Percentiles rank a stretch among this genome's conserved stretches.
Evolutionary conservation across 108 stramenopile genomes (phyloP).

Genomic region (Nitzschia sp.): DNA sequence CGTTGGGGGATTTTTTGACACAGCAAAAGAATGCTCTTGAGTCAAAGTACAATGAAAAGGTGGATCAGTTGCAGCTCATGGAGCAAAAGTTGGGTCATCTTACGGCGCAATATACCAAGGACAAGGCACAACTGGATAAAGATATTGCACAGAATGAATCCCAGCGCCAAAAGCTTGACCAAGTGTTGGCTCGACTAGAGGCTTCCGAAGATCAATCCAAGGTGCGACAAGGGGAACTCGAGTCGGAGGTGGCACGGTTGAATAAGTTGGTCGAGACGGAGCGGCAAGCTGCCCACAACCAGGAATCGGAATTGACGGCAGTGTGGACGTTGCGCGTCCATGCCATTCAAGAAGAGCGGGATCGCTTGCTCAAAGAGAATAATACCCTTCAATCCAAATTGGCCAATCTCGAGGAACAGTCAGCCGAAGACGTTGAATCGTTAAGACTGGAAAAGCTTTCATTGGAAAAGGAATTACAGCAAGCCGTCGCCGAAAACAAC

Average conservation of each 20-base stretch:
- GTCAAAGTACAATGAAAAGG: conserved; percentile 17
- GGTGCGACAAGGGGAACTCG: conserved; percentile 25
- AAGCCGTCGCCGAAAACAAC: neutral
- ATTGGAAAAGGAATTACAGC: conserved; percentile 21
- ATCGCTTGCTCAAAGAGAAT: conserved; percentile 1
- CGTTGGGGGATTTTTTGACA: conserved; percentile 23
- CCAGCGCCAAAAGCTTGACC: conserved; percentile 29
- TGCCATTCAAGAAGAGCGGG: conserved; percentile 15
- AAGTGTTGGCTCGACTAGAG: conserved; percentile 29
- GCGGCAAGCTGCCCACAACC: neutral
- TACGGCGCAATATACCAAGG: conserved; percentile 16
- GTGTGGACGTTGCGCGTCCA: conserved; percentile 2
- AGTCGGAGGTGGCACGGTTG: conserved; percentile 30
- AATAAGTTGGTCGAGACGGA: neutral
- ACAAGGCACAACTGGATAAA: conserved; percentile 25
- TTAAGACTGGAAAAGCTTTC: conserved; percentile 19
- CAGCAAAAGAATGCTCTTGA: conserved; percentile 20
- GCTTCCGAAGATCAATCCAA: conserved; percentile 33
- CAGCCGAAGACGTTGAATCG: conserved; percentile 16
- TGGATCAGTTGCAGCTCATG: conserved; percentile 25
- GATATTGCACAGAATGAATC: conserved; percentile 15
- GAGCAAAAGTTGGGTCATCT: conserved; percentile 8
- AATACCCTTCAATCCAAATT: conserved; percentile 14
- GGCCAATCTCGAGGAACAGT: conserved; percentile 8
- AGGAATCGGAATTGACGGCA: conserved; percentile 14